Conservation (phyloP, 2,329 filamentous ascomycete species). For the Calonectria honghensis region DNA sequence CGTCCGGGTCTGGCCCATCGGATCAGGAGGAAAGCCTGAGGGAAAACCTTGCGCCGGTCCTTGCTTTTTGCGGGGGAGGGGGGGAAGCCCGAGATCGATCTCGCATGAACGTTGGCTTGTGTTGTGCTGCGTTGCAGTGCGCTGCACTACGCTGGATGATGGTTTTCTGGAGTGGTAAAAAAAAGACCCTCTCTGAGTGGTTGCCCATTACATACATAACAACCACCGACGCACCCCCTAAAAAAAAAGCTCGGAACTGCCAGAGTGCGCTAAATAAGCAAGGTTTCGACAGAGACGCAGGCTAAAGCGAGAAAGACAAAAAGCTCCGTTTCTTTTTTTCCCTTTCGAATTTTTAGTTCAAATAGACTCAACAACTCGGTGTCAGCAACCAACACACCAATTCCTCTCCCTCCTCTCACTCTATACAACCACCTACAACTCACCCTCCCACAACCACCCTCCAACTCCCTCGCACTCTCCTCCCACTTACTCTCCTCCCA, state of each 20-base stretch:
- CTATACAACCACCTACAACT: background rate
- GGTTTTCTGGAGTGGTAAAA: background rate
- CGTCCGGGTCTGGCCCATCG: background rate
- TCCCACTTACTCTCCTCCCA: background rate
- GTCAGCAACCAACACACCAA: conserved; percentile 5
- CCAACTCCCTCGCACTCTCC: background rate
- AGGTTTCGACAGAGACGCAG: conserved; percentile 2
- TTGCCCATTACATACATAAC: conserved; percentile 12
- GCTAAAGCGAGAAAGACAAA: conserved; percentile 15
- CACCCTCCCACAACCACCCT: background rate
- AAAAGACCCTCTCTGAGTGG: conserved; percentile 24
- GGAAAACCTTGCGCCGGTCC: conserved; percentile 44
- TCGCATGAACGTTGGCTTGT: conserved; percentile 42
- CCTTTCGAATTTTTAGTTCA: conserved; percentile 4
- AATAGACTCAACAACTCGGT: background rate
- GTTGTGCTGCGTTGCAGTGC: background rate
- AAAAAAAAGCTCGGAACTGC: conserved; percentile 14
- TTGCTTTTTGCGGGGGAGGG: conserved; percentile 33
- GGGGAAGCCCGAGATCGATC: conserved; percentile 34
- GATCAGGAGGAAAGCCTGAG: conserved; percentile 16
- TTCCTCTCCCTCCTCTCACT: background rate
- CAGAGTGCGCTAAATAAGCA: conserved; percentile 26
- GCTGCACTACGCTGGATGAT: background rate
- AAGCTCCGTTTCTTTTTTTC: conserved; percentile 12
- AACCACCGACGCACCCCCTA: conserved; percentile 14